Conservation (phyloP, 2,329 filamentous ascomycete genomes). For the Ascocoryne sarcoides region DNA sequence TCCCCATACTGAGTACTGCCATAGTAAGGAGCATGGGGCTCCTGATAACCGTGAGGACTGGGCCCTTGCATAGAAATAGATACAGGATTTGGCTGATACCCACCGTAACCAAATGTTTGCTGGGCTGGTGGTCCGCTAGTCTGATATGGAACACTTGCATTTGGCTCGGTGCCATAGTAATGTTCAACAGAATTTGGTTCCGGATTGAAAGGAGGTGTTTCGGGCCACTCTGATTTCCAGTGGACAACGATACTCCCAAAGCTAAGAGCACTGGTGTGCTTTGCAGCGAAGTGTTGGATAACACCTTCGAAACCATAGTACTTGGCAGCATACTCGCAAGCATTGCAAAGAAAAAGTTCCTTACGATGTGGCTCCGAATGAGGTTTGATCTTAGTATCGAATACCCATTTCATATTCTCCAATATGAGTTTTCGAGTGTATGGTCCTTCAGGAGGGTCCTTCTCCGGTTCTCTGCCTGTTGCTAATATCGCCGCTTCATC, state of each 20-base stretch:
- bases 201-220: conserved; percentile 61
- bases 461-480: conserved; percentile 35
- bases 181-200: conserved; percentile 39
- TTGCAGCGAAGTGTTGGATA: conserved; percentile 75
- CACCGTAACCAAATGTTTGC: conserved; percentile 29
- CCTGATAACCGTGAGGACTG: conserved; percentile 22
- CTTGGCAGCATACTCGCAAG: conserved; percentile 55
- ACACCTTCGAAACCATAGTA: conserved; percentile 70
- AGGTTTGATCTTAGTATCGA: conserved; percentile 66
- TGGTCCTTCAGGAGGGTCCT: conserved; percentile 43
- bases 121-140: conserved; percentile 24
- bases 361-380: conserved; percentile 57
- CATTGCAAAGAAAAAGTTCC: conserved; percentile 69
- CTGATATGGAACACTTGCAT: conserved; percentile 27
- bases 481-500: conserved; percentile 40
- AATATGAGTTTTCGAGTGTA: conserved; percentile 58
- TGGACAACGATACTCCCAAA: conserved; percentile 63
- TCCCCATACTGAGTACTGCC: conserved; percentile 28
- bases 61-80: conserved; percentile 16
- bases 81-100: conserved; percentile 23
- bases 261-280: conserved; percentile 65
- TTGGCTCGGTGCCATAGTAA: conserved; percentile 27
- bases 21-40: conserved; percentile 28
- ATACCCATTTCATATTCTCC: conserved; percentile 83
- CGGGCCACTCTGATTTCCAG: conserved; percentile 77